Evolutionary conservation across 768 basidiomycete genomes (phyloP), one percentile per base, ranked within the genome.

Genomic region (Termitomyces bulborhizus): DNA sequence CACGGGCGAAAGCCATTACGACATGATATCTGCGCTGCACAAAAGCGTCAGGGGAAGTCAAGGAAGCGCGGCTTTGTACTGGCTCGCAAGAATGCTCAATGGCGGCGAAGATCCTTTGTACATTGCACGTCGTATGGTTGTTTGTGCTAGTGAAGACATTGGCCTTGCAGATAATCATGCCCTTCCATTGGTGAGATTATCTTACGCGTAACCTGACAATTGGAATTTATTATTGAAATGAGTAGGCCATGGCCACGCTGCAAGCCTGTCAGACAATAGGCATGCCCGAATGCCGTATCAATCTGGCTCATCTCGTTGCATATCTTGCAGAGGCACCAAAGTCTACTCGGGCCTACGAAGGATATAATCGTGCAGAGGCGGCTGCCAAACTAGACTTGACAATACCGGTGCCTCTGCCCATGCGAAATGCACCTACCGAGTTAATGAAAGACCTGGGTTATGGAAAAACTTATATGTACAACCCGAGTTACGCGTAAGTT

Each of bases 261-360:
- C 80, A 83, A 48, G 83, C 86, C 6, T 87, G 85, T 60, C 85
- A 85, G 59, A 72, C 72, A 6, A 73, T 88, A 51, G 87, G 88
- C n/a, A 88, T 90, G 87, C 88, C 88, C 2, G 89, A 88, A 63
- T 89, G 87, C 68, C 77, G 87, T 50, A 87, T 86, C 60, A 86
- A 88, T 58, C 75, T 91, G 32, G 86, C 88, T 27, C 90, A 93
- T 63, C 74, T 85, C 31, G 82, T 92, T 15, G 77, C 83, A 27
- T 90, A 91, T 67, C 80, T 94, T 46, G 75, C 86, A n/a, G 88
- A 90, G 67, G 85, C 90, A 1, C 85, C 84, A 0, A 94, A 94
- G 68, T 87, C 84, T 31, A 90, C 88, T 0, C 81, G 91, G 21
- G 69, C 86, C 3, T 94, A 93, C 63, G 82, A 84, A 51, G 92